Conservation (phyloP, 805 yeast species). For the Lachancea dasiensis region DNA sequence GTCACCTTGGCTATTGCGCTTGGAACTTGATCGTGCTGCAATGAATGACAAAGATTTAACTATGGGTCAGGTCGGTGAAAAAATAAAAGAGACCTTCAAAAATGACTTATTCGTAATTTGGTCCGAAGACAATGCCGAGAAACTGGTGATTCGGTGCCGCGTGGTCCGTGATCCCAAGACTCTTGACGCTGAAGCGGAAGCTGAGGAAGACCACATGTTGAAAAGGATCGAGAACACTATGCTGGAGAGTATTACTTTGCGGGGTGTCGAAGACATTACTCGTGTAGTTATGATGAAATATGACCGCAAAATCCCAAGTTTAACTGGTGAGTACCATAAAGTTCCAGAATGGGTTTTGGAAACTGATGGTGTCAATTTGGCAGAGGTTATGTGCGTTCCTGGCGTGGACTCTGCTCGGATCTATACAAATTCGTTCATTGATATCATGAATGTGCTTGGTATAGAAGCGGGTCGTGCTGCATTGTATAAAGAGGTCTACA, state of each 20-base stretch:
- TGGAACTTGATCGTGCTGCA: slow-evolving; percentile 96
- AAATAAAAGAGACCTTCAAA: slow-evolving; percentile 85
- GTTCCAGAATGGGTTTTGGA: slow-evolving; percentile 97
- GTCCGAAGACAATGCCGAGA: slow-evolving; percentile 99
- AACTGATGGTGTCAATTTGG: slow-evolving; percentile 95
- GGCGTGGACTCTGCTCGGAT: slow-evolving; percentile 91
- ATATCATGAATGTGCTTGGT: slow-evolving; percentile 89
- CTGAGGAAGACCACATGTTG: slow-evolving; percentile 94
- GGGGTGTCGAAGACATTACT: slow-evolving; percentile 92
- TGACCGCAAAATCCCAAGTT: slow-evolving; percentile 65
- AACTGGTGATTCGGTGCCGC: slow-evolving; percentile 95
- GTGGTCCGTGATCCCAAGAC: slow-evolving; percentile 95
- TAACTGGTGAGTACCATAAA: slow-evolving; percentile 79
- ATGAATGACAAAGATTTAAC: slow-evolving; percentile 97
- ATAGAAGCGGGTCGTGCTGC: slow-evolving; percentile 98
- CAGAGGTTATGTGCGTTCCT: slow-evolving; percentile 90
- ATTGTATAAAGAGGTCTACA: slow-evolving; percentile 85
- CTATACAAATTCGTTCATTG: slow-evolving; percentile 95
- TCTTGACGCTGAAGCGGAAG: slow-evolving; percentile 87
- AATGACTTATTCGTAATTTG: slow-evolving; percentile 95
- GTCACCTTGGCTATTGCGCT: slow-evolving; percentile 95
- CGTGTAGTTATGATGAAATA: slow-evolving; percentile 80
- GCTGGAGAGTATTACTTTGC: slow-evolving; percentile 88
- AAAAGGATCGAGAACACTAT: slow-evolving; percentile 93
- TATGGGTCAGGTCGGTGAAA: slow-evolving; percentile 97